A percentile compares a stretch with the other conserved stretches of the same genome.
Evolutionary conservation across 2,329 filamentous ascomycete genomes (phyloP).

Genomic region (Arthrobotrys conoides): DNA sequence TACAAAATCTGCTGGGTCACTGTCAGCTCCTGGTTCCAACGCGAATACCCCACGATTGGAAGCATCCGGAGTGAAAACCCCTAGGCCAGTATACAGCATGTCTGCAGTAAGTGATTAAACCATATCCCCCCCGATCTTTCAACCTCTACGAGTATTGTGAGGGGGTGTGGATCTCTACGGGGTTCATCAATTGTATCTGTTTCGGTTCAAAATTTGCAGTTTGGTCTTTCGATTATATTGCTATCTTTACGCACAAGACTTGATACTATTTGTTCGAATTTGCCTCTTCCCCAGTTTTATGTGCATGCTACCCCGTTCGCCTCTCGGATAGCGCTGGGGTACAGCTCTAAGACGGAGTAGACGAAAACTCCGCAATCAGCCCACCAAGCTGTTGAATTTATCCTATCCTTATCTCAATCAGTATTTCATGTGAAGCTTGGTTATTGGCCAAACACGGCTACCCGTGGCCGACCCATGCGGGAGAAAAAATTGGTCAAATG

Average conservation of each 20-base stretch:
- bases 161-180: constrained; percentile 21
- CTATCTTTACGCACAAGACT: constrained; percentile 20
- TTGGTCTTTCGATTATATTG: constrained; percentile 12
- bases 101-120: constrained; percentile 56
- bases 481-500: constrained; percentile 5
- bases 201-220: constrained; percentile 16
- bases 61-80: constrained; percentile 58
- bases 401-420: constrained; percentile 50
- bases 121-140: constrained; percentile 6
- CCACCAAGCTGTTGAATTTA: constrained; percentile 44
- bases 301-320: constrained; percentile 26
- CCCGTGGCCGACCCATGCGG: constrained; percentile 35
- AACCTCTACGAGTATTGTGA: constrained; percentile 8
- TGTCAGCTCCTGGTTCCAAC: constrained; percentile 40
- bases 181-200: constrained; percentile 33
- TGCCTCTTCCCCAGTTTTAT: constrained; percentile 25
- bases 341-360: constrained; percentile 15
- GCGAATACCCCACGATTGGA: constrained; percentile 49
- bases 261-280: constrained; percentile 1
- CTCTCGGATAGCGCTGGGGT: constrained; percentile 38
- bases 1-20: constrained; percentile 26
- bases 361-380: constrained; percentile 30
- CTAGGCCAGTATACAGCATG: constrained; percentile 59
- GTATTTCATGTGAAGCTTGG: constrained; percentile 36
- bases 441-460: constrained; percentile 52